Evolutionary conservation across 768 basidiomycete genomes (phyloP).

Genomic region (Pleurotus tuber-regium): DNA sequence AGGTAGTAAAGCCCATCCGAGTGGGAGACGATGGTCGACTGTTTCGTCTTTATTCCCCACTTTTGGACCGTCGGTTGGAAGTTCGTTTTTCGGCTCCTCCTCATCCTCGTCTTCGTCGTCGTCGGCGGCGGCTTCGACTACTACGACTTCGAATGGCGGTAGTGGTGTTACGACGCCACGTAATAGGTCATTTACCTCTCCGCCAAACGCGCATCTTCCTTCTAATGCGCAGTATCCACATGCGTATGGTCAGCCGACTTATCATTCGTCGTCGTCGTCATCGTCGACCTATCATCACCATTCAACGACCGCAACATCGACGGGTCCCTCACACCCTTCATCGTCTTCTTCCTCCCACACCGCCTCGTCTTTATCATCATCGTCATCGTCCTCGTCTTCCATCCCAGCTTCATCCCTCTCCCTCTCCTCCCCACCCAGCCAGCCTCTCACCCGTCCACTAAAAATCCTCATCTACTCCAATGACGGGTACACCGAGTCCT

Average conservation of each 20-base stretch:
- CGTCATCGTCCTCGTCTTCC: background rate
- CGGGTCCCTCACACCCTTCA: constrained; percentile 13
- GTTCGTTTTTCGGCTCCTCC: constrained; percentile 18
- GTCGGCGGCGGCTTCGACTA: background rate
- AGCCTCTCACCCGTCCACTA: constrained; percentile 46
- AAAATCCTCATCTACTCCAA: constrained; percentile 80
- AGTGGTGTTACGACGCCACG: background rate
- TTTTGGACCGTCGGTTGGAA: constrained; percentile 30
- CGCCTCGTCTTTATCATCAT: constrained; percentile 16
- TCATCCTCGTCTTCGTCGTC: background rate
- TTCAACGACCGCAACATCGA: constrained; percentile 18
- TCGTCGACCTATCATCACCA: too few relatives aligned
- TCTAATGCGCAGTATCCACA: background rate
- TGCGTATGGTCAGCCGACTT: background rate
- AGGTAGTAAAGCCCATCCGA: background rate
- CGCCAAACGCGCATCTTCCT: constrained; percentile 1
- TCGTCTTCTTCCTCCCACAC: constrained; percentile 24
- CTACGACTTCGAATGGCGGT: background rate
- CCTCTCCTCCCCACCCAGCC: constrained; percentile 19
- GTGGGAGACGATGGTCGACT: constrained; percentile 43
- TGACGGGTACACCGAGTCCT: constrained; percentile 93
- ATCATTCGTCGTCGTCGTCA: too few relatives aligned
- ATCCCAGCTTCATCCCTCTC: constrained; percentile 3
- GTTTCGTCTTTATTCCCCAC: constrained; percentile 39
- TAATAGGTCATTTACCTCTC: constrained; percentile 18